Evolutionary conservation across 176 grass and related monocot genomes (phyloP).

Genomic region (Eragrostis nindensis): DNA sequence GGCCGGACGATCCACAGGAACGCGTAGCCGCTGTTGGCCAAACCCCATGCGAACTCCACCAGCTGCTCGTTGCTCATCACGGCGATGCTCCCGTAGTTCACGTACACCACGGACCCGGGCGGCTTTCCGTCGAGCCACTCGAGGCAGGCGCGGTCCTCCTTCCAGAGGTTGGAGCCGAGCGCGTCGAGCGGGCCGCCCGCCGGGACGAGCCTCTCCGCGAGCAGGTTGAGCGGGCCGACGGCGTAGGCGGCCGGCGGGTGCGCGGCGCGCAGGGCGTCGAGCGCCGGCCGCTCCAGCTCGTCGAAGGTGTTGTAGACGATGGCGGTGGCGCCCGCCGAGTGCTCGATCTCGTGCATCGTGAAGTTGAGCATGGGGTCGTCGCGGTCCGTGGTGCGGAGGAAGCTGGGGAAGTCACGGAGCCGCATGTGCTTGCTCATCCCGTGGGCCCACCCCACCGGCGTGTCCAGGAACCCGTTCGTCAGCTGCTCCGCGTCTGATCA

Average conservation of each 20-base stretch:
- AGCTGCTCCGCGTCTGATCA: neutral
- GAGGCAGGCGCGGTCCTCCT: neutral
- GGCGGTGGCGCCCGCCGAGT: neutral
- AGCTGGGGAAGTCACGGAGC: neutral
- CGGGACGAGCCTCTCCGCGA: neutral
- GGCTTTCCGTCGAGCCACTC: slow-evolving; percentile 15
- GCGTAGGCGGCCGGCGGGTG: neutral
- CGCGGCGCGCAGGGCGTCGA: neutral
- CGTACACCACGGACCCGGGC: slow-evolving; percentile 3
- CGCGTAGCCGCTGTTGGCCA: slow-evolving; percentile 44
- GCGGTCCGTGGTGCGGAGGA: neutral
- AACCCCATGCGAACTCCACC: slow-evolving; percentile 71
- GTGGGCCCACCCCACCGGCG: neutral
- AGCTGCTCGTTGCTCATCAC: slow-evolving; percentile 22
- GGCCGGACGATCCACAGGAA: slow-evolving; percentile 70
- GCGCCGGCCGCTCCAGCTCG: slow-evolving; percentile 21
- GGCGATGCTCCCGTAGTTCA: slow-evolving; percentile 27
- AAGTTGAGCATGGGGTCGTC: neutral
- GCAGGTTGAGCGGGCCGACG: neutral
- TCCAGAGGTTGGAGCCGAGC: neutral
- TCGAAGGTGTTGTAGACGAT: slow-evolving; percentile 41
- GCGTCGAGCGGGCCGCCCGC: neutral
- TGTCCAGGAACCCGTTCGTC: slow-evolving; percentile 16
- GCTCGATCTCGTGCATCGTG: neutral
- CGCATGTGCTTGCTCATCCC: slow-evolving; percentile 32